phyloP scores from a whole-genome alignment of 225 moss, liverwort and hornwort species.

The Marchantia paleacea region DNA sequence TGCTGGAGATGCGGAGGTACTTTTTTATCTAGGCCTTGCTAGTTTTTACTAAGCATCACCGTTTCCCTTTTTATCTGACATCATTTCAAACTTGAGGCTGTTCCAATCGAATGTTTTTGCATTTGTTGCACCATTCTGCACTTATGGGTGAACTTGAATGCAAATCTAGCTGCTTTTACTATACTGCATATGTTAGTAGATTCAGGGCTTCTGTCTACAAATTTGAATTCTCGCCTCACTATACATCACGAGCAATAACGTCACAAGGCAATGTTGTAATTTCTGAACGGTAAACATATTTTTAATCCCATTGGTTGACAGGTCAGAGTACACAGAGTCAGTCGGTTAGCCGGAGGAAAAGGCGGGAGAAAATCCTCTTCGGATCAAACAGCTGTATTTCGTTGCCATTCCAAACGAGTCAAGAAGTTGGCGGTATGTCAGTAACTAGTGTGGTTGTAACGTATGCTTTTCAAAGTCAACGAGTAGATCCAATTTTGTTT shows the following conservation, averaged over 20 bases:
- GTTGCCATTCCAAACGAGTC: conserved; percentile 90
- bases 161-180: too few relatives aligned
- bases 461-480: background rate
- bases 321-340: conserved; percentile 95
- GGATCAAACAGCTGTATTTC: conserved; percentile 80
- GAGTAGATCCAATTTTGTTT: background rate
- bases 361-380: conserved; percentile 51
- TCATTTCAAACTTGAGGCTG: background rate
- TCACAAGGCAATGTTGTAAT: too few relatives aligned
- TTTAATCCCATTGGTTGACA: conserved; percentile 21
- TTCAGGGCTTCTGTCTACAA: too few relatives aligned
- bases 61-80: background rate
- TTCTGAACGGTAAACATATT: too few relatives aligned
- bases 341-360: conserved; percentile 54
- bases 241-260: too few relatives aligned
- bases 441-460: background rate
- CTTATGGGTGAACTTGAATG: background rate
- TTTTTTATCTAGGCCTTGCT: background rate
- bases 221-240: too few relatives aligned
- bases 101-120: background rate
- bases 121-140: background rate
- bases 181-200: too few relatives aligned
- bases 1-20: conserved; percentile 98
- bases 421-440: conserved; percentile 92
- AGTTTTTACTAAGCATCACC: background rate